Evolutionary conservation across 192 early-diverging fungal genomes (phyloP).

Genomic region (Paraglomus brasilianum): DNA sequence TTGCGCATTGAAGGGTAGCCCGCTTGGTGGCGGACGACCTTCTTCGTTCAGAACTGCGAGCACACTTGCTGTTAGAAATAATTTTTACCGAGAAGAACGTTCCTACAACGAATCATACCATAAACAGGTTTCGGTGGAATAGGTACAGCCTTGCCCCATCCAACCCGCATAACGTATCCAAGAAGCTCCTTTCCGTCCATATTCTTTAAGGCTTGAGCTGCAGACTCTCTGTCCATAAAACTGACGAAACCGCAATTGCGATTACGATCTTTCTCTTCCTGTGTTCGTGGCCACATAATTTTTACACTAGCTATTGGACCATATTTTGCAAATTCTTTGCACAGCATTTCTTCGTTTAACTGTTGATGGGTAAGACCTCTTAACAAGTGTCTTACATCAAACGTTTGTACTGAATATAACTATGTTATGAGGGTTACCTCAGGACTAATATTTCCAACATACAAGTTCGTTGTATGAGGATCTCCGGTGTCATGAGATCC

Average conservation of each 20-base stretch:
- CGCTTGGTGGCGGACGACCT: constrained; percentile 35
- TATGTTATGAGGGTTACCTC: constrained; percentile 32
- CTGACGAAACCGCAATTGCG: constrained; percentile 87
- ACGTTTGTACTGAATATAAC: neutral
- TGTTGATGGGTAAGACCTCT: no score
- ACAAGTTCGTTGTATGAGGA: constrained; percentile 79
- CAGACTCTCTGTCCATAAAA: constrained; percentile 78
- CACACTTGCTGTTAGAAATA: no score
- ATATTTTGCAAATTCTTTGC: constrained; percentile 71
- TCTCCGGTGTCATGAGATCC: constrained; percentile 77
- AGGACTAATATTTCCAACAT: constrained; percentile 78
- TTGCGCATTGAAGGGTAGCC: constrained; percentile 65
- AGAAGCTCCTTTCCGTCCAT: constrained; percentile 70
- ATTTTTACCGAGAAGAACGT: neutral
- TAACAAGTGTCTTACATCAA: neutral
- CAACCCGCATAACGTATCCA: constrained; percentile 64
- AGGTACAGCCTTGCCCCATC: constrained; percentile 82
- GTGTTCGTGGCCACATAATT: constrained; percentile 92
- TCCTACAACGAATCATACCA: constrained; percentile 47
- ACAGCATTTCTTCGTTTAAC: constrained; percentile 70
- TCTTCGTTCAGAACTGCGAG: constrained; percentile 38
- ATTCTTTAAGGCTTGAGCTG: constrained; percentile 64
- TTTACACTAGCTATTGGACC: constrained; percentile 91
- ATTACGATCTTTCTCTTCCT: constrained; percentile 76
- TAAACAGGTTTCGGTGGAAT: constrained; percentile 73